Conservation (phyloP, 2,329 filamentous ascomycete genomes). For the Pseudohalonectria lignicola region DNA sequence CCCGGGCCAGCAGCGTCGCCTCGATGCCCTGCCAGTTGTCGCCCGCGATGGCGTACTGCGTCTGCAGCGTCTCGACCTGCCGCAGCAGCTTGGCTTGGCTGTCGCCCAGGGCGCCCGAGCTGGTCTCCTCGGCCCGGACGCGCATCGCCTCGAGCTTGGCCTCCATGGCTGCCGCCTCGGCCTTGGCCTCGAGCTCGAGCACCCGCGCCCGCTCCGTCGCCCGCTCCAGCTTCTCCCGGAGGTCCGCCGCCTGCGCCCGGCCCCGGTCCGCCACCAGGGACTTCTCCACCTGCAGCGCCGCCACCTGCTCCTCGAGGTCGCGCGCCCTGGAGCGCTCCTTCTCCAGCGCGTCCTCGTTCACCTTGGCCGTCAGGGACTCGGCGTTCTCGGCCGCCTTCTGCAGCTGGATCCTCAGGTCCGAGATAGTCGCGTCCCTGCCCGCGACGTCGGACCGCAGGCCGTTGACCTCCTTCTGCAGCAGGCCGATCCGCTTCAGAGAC, state of each 20-base stretch:
- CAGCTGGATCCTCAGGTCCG: slow-evolving; percentile 59
- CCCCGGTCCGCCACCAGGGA: slow-evolving; percentile 54
- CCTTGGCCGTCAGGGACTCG: slow-evolving; percentile 55
- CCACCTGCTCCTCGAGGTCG: slow-evolving; percentile 45
- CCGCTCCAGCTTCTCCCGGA: slow-evolving; percentile 61
- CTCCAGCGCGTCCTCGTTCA: slow-evolving; percentile 56
- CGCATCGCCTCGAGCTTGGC: slow-evolving; percentile 84
- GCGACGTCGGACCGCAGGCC: slow-evolving; percentile 50
- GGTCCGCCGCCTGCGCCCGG: slow-evolving; percentile 59
- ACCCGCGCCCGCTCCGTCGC: slow-evolving; percentile 59
- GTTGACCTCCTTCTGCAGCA: slow-evolving; percentile 37
- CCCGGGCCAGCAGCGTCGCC: slow-evolving; percentile 66
- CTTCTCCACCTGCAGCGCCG: slow-evolving; percentile 68
- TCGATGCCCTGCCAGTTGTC: slow-evolving; percentile 98
- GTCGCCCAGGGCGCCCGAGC: slow-evolving; percentile 70
- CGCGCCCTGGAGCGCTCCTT: slow-evolving; percentile 43
- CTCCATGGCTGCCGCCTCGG: slow-evolving; percentile 70
- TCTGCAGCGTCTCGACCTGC: slow-evolving; percentile 91
- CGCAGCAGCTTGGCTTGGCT: slow-evolving; percentile 81
- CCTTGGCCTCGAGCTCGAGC: slow-evolving; percentile 66
- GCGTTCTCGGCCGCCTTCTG: slow-evolving; percentile 56
- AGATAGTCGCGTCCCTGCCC: slow-evolving; percentile 52
- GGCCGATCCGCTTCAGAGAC: slow-evolving; percentile 46
- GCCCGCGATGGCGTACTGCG: slow-evolving; percentile 85
- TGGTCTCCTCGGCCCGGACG: slow-evolving; percentile 76